phyloP scores from a whole-genome alignment of 179 eudicot genomes.

The Corrigiola litoralis region DNA sequence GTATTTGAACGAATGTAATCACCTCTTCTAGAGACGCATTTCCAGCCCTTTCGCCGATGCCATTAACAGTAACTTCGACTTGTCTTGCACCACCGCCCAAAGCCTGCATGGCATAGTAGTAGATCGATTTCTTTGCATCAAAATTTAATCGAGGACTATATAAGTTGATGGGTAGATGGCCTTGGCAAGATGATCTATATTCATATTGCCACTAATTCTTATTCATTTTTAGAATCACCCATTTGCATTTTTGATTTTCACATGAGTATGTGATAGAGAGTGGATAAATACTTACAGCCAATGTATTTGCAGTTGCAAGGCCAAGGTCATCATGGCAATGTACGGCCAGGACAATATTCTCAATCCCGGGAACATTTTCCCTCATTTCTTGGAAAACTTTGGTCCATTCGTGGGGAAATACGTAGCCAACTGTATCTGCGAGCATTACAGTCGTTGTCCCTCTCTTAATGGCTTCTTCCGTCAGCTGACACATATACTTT shows the following conservation, averaged over 20 bases:
- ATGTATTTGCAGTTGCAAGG: constrained; percentile 17
- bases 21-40: constrained; percentile 18
- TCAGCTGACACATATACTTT: constrained; percentile 1
- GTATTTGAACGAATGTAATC: too few species aligned
- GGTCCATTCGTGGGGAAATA: constrained; percentile 8
- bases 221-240: too few species aligned
- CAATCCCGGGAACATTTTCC: constrained; percentile 1
- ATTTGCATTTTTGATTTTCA: too few species aligned
- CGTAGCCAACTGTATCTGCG: constrained; percentile 15
- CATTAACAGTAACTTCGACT: constrained; percentile 14
- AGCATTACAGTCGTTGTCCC: constrained; percentile 10
- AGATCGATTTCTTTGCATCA: not conserved
- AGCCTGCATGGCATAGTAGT: not conserved
- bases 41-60: constrained; percentile 20
- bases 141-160: not conserved
- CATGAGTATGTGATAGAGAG: not conserved
- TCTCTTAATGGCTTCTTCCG: constrained; percentile 14
- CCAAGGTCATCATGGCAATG: constrained; percentile 21
- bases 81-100: constrained; percentile 15
- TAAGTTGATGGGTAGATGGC: too few species aligned
- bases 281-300: not conserved
- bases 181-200: too few species aligned
- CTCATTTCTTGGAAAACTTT: not conserved
- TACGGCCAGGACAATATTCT: constrained; percentile 8
- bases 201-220: too few species aligned